Evolutionary conservation across 805 yeast genomes (phyloP).

Genomic region (Ogataea ramenticola): DNA sequence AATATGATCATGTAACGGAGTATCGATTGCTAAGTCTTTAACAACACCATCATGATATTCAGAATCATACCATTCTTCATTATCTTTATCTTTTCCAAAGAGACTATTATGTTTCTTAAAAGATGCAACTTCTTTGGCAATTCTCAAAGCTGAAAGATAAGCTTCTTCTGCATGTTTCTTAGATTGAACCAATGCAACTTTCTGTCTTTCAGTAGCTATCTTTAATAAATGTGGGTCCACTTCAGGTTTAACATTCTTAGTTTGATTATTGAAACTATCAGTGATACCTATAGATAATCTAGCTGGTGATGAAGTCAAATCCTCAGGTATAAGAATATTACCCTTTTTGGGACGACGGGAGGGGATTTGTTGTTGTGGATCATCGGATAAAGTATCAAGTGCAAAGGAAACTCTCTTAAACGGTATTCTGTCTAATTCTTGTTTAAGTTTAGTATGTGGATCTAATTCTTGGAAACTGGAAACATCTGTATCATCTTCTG

Average conservation of each 20-base stretch:
- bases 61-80: constrained; percentile 20
- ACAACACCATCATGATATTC: constrained; percentile 9
- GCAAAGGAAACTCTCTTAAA: constrained; percentile 46
- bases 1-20: constrained; percentile 49
- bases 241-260: constrained; percentile 20
- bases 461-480: background rate
- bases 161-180: constrained; percentile 73
- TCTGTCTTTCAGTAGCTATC: constrained; percentile 54
- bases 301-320: constrained; percentile 54
- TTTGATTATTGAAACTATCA: constrained; percentile 29
- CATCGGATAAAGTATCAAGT: constrained; percentile 37
- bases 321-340: constrained; percentile 57
- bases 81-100: constrained; percentile 10
- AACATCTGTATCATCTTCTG: constrained; percentile 1
- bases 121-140: constrained; percentile 56
- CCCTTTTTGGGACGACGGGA: constrained; percentile 48
- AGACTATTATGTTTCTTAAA: constrained; percentile 27
- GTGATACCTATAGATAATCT: constrained; percentile 65
- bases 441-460: background rate
- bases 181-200: constrained; percentile 48
- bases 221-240: constrained; percentile 42
- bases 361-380: constrained; percentile 59
- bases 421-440: constrained; percentile 21
- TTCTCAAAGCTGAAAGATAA: constrained; percentile 59
- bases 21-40: constrained; percentile 49